These are phyloP conservation scores for Penicillium cosmopolitanum DNA, from an alignment of 495 filamentous ascomycete species.

Conservation along the genomic window DNA sequence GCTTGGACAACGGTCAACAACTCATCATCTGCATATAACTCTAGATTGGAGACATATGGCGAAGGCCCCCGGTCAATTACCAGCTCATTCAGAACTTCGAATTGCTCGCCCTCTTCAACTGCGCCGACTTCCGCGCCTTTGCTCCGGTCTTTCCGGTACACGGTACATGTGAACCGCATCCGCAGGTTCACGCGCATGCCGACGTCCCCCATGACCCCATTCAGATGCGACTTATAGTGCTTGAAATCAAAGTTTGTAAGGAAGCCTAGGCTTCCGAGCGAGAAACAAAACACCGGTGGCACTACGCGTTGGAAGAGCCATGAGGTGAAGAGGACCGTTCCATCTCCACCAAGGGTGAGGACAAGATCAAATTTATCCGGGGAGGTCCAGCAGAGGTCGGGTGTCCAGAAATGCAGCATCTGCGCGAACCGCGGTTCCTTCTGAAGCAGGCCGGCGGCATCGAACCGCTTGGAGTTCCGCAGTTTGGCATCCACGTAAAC, in stretches of 20 bases:
- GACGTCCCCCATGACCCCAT: slow-evolving; percentile 83
- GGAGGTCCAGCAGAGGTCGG: slow-evolving; percentile 85
- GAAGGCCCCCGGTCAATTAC: slow-evolving; percentile 96
- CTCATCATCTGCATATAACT: slow-evolving; percentile 92
- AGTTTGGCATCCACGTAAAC: slow-evolving; percentile 96
- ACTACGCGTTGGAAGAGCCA: slow-evolving; percentile 95
- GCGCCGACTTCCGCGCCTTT: slow-evolving; percentile 51
- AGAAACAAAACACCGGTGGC: slow-evolving; percentile 87
- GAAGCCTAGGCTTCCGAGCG: slow-evolving; percentile 87
- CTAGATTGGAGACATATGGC: slow-evolving; percentile 94
- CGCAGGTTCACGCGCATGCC: slow-evolving; percentile 95
- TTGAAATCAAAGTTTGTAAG: slow-evolving; percentile 91
- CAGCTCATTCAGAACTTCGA: slow-evolving; percentile 95
- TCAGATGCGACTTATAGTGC: slow-evolving; percentile 77
- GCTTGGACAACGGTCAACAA: slow-evolving; percentile 93
- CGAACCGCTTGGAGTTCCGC: slow-evolving; percentile 82
- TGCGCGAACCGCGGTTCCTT: slow-evolving; percentile 70
- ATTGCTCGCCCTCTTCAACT: slow-evolving; percentile 79
- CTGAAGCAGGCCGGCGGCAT: slow-evolving; percentile 70
- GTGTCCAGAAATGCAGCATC: slow-evolving; percentile 92
- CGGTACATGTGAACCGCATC: slow-evolving; percentile 97
- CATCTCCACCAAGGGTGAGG: slow-evolving; percentile 88
- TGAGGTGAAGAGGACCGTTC: slow-evolving; percentile 87
- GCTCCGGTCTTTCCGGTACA: slow-evolving; percentile 66
- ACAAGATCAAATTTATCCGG: slow-evolving; percentile 94